These are phyloP conservation scores for Debaryomycetaceae sp. DNA, from an alignment of 1,139 yeast species.

Conservation along the genomic window DNA sequence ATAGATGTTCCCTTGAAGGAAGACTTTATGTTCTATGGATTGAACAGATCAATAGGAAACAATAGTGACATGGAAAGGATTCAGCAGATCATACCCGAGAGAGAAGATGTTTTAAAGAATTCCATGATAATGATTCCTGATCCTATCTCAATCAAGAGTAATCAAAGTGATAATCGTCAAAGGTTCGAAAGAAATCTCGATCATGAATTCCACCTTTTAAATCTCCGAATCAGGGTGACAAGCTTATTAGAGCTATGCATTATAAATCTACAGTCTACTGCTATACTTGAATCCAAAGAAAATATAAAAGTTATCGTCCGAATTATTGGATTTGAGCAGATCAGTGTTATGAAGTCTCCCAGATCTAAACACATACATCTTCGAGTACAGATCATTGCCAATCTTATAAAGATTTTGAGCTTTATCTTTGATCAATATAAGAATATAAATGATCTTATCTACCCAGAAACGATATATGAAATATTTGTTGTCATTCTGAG, in stretches of 20 bases:
- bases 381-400: slow-evolving; percentile 43
- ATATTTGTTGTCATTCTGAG: slow-evolving; percentile 51
- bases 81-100: slow-evolving; percentile 29
- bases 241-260: slow-evolving; percentile 43
- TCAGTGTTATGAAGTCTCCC: slow-evolving; percentile 43
- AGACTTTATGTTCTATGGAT: slow-evolving; percentile 47
- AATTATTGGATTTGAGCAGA: slow-evolving; percentile 52
- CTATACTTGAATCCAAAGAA: slow-evolving; percentile 31
- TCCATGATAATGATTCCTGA: slow-evolving; percentile 27
- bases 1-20: slow-evolving; percentile 39
- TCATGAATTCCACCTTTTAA: slow-evolving; percentile 44
- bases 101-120: slow-evolving; percentile 21
- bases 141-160: slow-evolving; percentile 19
- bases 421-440: slow-evolving; percentile 31
- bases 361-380: slow-evolving; percentile 38
- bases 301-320: slow-evolving; percentile 43
- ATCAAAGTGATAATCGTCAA: slow-evolving; percentile 4
- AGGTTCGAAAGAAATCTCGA: slow-evolving; percentile 19
- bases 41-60: slow-evolving; percentile 53
- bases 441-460: slow-evolving; percentile 31
- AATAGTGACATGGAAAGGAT: slow-evolving; percentile 37
- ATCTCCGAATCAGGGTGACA: slow-evolving; percentile 38
- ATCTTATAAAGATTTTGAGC: slow-evolving; percentile 28
- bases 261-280: slow-evolving; percentile 26
- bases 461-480: slow-evolving; percentile 44